phyloP scores from a whole-genome alignment of 2,329 filamentous ascomycete species.

The Calycina marina region DNA sequence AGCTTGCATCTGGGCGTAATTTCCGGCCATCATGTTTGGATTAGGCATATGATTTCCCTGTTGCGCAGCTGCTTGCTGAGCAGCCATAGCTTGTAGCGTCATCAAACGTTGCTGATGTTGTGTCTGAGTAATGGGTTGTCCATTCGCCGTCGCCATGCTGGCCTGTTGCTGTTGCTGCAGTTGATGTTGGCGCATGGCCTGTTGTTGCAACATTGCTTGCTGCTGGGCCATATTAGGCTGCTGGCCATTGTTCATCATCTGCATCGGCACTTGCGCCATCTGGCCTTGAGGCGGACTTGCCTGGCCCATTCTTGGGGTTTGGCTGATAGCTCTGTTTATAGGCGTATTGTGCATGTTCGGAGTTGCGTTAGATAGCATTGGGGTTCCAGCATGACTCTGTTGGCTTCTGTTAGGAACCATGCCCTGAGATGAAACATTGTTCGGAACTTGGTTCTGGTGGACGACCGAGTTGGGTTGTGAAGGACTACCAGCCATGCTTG shows the following conservation, averaged over 20 bases:
- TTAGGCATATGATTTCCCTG: constrained; percentile 12
- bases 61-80: constrained; percentile 9
- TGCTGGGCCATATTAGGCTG: constrained; percentile 8
- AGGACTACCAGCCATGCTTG: constrained; percentile 55
- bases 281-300: constrained; percentile 45
- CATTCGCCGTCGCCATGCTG: constrained; percentile 6
- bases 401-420: constrained; percentile 53
- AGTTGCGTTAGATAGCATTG: constrained; percentile 44
- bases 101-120: too few relatives aligned
- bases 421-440: constrained; percentile 42
- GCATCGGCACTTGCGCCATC: constrained; percentile 42
- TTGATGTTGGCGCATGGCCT: constrained; percentile 1
- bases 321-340: constrained; percentile 35
- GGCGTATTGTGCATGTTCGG: constrained; percentile 50
- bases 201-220: constrained; percentile 9
- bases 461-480: constrained; percentile 51
- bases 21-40: constrained; percentile 8
- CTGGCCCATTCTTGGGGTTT: constrained; percentile 48
- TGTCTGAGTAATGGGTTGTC: constrained; percentile 12
- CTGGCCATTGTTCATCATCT: constrained; percentile 29
- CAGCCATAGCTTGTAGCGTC: constrained; percentile 20
- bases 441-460: constrained; percentile 37
- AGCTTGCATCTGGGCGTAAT: constrained; percentile 14
- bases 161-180: constrained; percentile 24
- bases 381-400: constrained; percentile 52